Evolutionary conservation across 768 basidiomycete species (phyloP), one percentile per base, ranked within the genome.

Genomic region (Termitomyces sp.): DNA sequence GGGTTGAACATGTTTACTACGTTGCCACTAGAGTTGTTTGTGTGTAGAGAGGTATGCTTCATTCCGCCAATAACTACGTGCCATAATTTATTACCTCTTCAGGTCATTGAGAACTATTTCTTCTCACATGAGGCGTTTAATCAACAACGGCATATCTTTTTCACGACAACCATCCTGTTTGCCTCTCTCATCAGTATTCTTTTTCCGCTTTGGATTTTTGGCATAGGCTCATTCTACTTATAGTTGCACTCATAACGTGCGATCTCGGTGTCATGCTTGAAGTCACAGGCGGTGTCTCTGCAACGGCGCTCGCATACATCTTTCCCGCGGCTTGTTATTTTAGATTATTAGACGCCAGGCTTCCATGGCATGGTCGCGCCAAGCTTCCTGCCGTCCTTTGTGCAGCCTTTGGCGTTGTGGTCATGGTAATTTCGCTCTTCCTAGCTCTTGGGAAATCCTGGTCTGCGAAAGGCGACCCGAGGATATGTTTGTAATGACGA

Each of bases 1-100:
- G 95, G 94, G 12, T 71, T 95, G 63, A 97, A 96, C 72, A 99
- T 98, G 97, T 97, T 98, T 67, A 95, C 95, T 1, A 99, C 97
- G 0, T 83, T 98, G 23, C 97, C 97, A 0, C 78, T 99, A 43
- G 97, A 99, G 67, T 77, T 95, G 14, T 99, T 98, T 70, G 97
- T 99, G 28, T 99, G 97, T 69, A 83, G 97, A 75, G 97, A 99
- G 79, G 94, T 91, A 56, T 8, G 69, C 43, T 36, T 18, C 13
- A 1, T 18, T 30, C 18, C 8, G 5, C 36, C 12, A 3, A 32
- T 28, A 38, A 20, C 18, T 33, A 5, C 18, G 12, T 26, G 20
- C 13, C 33, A 32, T 50, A 13, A 20, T 28, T 43, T 13, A 59
- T 18, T 4, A n/a, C 5, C 16, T 36, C 32, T 28, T 18, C 67